These are phyloP conservation scores for Cercospora beticola DNA, from an alignment of 2,329 filamentous ascomycete species.

Conservation along the genomic window DNA sequence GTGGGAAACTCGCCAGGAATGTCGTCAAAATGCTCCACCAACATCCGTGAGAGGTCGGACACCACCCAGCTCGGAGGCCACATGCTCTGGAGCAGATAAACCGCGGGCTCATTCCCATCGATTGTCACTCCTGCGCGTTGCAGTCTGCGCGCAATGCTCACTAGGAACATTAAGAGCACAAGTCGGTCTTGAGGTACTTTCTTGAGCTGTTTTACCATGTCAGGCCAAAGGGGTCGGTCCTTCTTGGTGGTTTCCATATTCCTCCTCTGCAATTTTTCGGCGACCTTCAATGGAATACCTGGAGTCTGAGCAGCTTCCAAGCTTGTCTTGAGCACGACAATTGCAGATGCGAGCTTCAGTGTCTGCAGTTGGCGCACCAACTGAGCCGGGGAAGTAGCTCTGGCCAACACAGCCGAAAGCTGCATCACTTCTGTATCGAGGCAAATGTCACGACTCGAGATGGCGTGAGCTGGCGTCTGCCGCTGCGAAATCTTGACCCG, in stretches of 20 bases:
- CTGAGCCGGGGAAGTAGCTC: background rate
- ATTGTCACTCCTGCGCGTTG: constrained; percentile 14
- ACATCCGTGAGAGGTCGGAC: constrained; percentile 16
- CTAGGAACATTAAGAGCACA: constrained; percentile 23
- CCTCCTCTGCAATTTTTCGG: constrained; percentile 17
- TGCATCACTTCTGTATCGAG: background rate
- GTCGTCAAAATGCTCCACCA: constrained; percentile 20
- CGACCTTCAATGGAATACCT: constrained; percentile 10
- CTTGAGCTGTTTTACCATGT: constrained; percentile 20
- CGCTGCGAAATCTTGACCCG: constrained; percentile 10
- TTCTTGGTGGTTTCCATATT: constrained; percentile 11
- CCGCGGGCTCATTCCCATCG: constrained; percentile 16
- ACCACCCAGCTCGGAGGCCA: constrained; percentile 16
- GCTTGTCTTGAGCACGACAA: constrained; percentile 10
- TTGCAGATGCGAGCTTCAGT: background rate
- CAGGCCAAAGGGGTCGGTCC: constrained; percentile 14
- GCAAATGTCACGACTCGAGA: background rate
- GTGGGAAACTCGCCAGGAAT: constrained; percentile 19
- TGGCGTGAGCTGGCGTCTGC: background rate
- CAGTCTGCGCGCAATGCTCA: constrained; percentile 17
- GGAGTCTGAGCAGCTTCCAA: constrained; percentile 7
- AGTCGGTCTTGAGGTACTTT: constrained; percentile 20
- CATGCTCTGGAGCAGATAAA: constrained; percentile 16
- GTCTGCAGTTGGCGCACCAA: background rate
- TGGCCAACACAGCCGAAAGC: background rate